Evolutionary conservation across 2,329 filamentous ascomycete species (phyloP), one percentile per base, ranked within the genome.

Genomic region (Periconia sp.): DNA sequence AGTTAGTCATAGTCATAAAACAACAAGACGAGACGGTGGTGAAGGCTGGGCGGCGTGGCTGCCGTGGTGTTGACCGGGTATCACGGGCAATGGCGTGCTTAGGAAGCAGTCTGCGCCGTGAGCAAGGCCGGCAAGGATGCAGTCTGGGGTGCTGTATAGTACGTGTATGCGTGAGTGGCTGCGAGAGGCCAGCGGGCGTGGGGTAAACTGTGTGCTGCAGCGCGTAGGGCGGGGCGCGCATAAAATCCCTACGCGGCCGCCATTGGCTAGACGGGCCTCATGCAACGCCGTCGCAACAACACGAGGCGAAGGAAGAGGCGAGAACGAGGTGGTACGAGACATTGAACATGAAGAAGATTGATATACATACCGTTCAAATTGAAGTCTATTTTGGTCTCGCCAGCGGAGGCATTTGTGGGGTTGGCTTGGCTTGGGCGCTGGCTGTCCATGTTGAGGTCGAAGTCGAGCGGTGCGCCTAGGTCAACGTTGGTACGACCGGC

Each of bases 41-140:
- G 35, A 35, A 33, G 34, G 51, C 36, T 41, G 44, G 41, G 34
- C 16, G 35, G 28, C 28, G 38, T 40, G 44, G 41, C 37, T 43
- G 50, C 28, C 23, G 43, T 47, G 46, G 42, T 52, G 49, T 56
- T 54, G 21, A 31, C 25, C 25, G 13, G 41, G 18, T 17, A 50
- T 53, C 52, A 52, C 52, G 53, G 56, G 51, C 39, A 56, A 69
- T 71, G 59, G 66, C 68, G 68, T 71, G 68, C 65, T 71, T 54
- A 39, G 60, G 53, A 48, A 43, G 50, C 29, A 52, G 32, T 48
- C n/a, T n/a, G n/a, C n/a, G n/a, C n/a, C n/a, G n/a, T n/a, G n/a
- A n/a, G n/a, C n/a, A n/a, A n/a, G n/a, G n/a, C n/a, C n/a, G n/a
- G n/a, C n/a, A n/a, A 43, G 26, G 24, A 36, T 34, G 43, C 51